Evolutionary conservation across 1,284 basidiomycete genomes (phyloP).

Genomic region (Leccinum subspadiceum): DNA sequence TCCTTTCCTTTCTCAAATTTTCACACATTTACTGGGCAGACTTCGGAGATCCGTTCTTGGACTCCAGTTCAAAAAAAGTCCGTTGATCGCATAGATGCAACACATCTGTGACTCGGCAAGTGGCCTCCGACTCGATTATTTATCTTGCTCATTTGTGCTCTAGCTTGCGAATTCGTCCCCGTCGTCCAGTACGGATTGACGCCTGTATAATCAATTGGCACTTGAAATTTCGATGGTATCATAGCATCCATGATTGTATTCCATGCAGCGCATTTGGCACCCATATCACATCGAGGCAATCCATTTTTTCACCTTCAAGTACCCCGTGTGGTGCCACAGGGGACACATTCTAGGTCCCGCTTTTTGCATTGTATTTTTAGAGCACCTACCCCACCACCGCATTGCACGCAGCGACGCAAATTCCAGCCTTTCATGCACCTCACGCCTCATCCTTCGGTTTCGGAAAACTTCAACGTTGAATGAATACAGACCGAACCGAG

Average conservation of each 20-base stretch:
- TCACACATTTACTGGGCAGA: slow-evolving; percentile 27
- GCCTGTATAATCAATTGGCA: neutral
- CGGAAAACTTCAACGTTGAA: neutral
- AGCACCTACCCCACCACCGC: neutral
- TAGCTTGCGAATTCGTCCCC: slow-evolving; percentile 22
- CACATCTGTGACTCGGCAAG: neutral
- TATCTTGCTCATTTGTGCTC: slow-evolving; percentile 21
- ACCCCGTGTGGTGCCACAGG: neutral
- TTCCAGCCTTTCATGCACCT: neutral
- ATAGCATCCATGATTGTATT: slow-evolving; percentile 5
- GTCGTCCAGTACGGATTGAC: neutral
- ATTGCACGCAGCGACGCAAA: neutral
- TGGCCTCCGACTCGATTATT: slow-evolving; percentile 4
- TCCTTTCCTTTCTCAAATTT: neutral
- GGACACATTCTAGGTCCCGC: neutral
- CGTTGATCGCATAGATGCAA: slow-evolving; percentile 13
- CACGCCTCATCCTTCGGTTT: neutral
- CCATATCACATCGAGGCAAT: neutral
- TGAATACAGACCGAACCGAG: slow-evolving; percentile 39
- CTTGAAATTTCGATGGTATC: slow-evolving; percentile 1
- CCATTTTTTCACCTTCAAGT: neutral
- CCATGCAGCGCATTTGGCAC: neutral
- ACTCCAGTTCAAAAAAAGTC: slow-evolving; percentile 25
- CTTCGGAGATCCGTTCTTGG: slow-evolving; percentile 49
- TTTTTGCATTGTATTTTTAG: neutral